Percentiles rank a stretch among this genome's conserved stretches.
Evolutionary conservation across 2,329 filamentous ascomycete species (phyloP).

Genomic region (Gaeumannomyces tritici): DNA sequence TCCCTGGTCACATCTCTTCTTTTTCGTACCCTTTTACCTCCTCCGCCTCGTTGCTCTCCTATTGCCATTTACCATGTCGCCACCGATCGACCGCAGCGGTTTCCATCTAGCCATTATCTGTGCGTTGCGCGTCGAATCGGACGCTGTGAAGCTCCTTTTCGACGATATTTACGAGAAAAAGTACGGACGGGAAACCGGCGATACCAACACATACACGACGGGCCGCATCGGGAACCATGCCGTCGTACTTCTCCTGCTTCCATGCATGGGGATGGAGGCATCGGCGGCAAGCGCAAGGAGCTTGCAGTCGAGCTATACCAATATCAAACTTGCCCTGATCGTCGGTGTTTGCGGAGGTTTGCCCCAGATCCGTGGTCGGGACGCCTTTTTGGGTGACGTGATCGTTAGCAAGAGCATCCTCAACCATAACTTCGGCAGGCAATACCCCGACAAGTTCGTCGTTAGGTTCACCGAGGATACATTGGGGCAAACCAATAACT

Average conservation of each 20-base stretch:
- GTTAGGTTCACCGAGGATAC: constrained; percentile 13
- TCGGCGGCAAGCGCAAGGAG: constrained; percentile 15
- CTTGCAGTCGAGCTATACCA: constrained; percentile 22
- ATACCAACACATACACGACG: constrained; percentile 13
- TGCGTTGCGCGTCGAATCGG: background rate
- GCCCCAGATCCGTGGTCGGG: background rate
- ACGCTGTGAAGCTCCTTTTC: background rate
- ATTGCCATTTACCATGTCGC: too few species aligned
- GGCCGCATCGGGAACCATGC: constrained; percentile 18
- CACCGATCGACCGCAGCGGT: background rate
- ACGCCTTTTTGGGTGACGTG: constrained; percentile 19
- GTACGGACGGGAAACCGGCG: background rate
- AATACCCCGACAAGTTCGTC: constrained; percentile 14
- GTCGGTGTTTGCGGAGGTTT: constrained; percentile 28
- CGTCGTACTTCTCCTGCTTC: constrained; percentile 18
- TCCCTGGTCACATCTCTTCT: too few species aligned
- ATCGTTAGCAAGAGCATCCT: constrained; percentile 19
- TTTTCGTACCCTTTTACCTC: too few species aligned
- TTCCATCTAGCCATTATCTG: background rate
- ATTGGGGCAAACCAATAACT: background rate
- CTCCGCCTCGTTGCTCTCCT: too few species aligned
- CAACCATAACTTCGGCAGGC: constrained; percentile 18
- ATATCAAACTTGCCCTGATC: constrained; percentile 23
- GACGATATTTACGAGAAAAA: background rate
- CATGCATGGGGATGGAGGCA: constrained; percentile 18